phyloP scores from a whole-genome alignment of 2,329 filamentous ascomycete genomes.

The Beauveria australis region DNA sequence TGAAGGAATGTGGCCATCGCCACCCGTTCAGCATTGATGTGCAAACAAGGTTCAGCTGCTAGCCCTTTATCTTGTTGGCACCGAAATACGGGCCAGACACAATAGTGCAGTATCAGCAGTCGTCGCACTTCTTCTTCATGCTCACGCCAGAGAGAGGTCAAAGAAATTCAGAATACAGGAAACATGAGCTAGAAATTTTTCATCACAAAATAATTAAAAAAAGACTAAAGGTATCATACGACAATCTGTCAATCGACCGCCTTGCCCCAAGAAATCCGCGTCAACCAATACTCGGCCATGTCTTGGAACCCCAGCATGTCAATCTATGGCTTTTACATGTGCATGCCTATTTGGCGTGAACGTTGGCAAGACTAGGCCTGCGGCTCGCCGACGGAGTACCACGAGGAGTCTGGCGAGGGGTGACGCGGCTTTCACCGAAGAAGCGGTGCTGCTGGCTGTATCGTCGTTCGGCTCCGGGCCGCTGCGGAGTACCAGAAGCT shows the following conservation, averaged over 20 bases:
- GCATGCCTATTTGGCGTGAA: neutral
- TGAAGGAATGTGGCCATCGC: neutral
- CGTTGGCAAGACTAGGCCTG: slow-evolving; percentile 19
- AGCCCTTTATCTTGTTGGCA: neutral
- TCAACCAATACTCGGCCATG: neutral
- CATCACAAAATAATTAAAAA: neutral
- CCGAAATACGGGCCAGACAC: neutral
- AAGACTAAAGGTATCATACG: neutral
- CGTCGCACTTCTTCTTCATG: neutral
- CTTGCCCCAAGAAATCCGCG: neutral
- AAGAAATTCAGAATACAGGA: neutral
- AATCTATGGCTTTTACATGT: too few species aligned
- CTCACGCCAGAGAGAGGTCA: neutral
- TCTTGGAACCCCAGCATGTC: neutral
- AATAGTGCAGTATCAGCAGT: neutral
- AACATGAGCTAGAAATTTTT: neutral
- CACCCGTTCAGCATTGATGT: neutral
- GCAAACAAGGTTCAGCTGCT: neutral
- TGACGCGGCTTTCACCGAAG: slow-evolving; percentile 33
- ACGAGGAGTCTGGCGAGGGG: slow-evolving; percentile 28
- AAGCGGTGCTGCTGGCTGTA: slow-evolving; percentile 34
- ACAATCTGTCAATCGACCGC: neutral
- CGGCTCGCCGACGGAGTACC: slow-evolving; percentile 30
- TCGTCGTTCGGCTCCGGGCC: slow-evolving; percentile 18
- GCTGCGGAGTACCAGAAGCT: slow-evolving; percentile 13